Conservation (phyloP, 352 stramenopile genomes). For the Globisporangium lucens region DNA sequence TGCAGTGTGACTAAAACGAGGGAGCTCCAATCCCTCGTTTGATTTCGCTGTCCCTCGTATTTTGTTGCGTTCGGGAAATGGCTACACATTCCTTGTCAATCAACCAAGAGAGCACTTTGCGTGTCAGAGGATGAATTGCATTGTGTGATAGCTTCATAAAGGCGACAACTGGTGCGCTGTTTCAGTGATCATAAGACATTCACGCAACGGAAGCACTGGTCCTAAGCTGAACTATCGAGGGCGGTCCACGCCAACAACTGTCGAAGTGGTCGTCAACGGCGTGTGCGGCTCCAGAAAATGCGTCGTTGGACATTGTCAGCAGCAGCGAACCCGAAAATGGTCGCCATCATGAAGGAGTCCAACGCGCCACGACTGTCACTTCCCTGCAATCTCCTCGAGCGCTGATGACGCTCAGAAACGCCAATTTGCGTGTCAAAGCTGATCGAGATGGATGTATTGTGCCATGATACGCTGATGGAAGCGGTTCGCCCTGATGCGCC, state of each 20-base stretch:
- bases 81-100: neutral
- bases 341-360: neutral
- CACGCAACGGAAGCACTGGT: too few relatives aligned
- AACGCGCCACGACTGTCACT: neutral
- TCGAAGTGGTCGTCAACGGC: too few relatives aligned
- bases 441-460: too few relatives aligned
- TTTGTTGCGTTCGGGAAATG: neutral
- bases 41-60: neutral
- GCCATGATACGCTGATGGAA: neutral
- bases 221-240: too few relatives aligned
- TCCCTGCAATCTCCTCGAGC: neutral
- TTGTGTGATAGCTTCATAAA: too few relatives aligned
- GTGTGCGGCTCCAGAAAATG: neutral
- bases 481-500: neutral
- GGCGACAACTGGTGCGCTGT: too few relatives aligned
- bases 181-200: too few relatives aligned
- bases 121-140: too few relatives aligned
- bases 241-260: too few relatives aligned
- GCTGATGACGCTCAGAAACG: neutral
- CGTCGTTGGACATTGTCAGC: neutral
- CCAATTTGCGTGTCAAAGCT: neutral
- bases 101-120: too few relatives aligned
- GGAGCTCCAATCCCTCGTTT: neutral
- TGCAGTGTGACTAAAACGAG: neutral
- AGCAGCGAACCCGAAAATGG: neutral